Conservation (phyloP, 768 basidiomycete species). For the Rhodosporidiobolus sp. region DNA sequence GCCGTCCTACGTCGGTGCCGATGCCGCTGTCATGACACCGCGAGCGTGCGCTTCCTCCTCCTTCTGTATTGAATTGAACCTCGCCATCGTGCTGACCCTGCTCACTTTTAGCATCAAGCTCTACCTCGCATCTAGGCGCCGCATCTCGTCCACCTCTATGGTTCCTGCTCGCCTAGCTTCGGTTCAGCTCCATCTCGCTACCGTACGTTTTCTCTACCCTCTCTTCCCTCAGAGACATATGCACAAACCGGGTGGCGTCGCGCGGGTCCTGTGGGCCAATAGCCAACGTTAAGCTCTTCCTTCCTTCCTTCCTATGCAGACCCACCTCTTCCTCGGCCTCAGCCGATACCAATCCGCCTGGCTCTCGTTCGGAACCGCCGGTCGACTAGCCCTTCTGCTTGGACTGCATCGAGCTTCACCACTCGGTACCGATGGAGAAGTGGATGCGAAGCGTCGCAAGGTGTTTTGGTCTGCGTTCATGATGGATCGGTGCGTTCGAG, state of each 20-base stretch:
- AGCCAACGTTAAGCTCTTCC: background rate
- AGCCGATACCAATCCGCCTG: background rate
- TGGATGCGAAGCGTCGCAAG: background rate
- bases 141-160: background rate
- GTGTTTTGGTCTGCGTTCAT: background rate
- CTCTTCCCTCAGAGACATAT: too few species aligned
- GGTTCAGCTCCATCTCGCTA: background rate
- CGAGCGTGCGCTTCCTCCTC: background rate
- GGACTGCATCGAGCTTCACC: background rate
- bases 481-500: constrained; percentile 7
- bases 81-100: too few species aligned
- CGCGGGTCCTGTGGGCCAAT: too few species aligned
- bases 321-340: constrained; percentile 5
- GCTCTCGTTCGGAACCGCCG: constrained; percentile 1
- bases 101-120: background rate
- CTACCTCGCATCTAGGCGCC: background rate
- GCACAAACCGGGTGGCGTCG: too few species aligned
- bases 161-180: background rate
- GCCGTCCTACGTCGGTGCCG: background rate
- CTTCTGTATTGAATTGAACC: too few species aligned
- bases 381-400: background rate
- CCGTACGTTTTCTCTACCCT: too few species aligned
- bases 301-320: background rate
- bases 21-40: background rate
- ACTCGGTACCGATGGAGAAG: background rate